Evolutionary conservation across 345 rosid genomes (phyloP), one percentile per base, ranked within the genome.

Genomic region (Reutealis trisperma): DNA sequence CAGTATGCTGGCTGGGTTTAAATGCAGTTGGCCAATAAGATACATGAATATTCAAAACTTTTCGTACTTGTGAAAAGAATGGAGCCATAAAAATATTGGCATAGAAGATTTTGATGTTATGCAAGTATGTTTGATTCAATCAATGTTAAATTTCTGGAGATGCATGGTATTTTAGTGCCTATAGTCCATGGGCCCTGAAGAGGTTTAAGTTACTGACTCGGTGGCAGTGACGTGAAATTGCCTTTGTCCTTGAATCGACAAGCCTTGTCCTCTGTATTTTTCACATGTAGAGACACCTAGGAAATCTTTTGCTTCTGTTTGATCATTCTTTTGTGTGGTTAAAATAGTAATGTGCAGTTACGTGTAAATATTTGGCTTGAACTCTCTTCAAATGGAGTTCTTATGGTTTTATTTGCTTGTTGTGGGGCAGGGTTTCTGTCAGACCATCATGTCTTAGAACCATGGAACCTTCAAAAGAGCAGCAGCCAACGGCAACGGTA

Each of bases 351-450:
- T 69, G 74, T 60, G 34, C 11, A 34, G 49, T n/a, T 52, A 21
- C 18, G 49, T 27, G 30, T 6, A 6, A 1, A 7, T 32, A 1
- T 59, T 73, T 49, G 34, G 16, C 18, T 25, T 1, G 5, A 49
- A 32, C 30, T 37, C 10, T 25, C 55, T 30, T 49, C 32, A 15
- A 58, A 49, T 27, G 55, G 72, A 59, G 41, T 32, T 24, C 45
- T 37, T 37, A 15, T 63, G 57, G 41, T 78, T 34, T 21, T 67
- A 15, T 44, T 69, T 83, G 61, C 52, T 37, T 71, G 45, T 63
- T 82, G 51, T 62, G 34, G 19, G 71, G 72, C 82, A 94, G 98
- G 87, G 73, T 87, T 83, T 87, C 87, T 77, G 89, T 87, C 34
- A 77, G 92, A 14, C 80, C 91, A 58, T 83, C 94, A 34, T 81